Conservation (phyloP, 192 early-diverging fungal species). For the Coemansia sp. region DNA sequence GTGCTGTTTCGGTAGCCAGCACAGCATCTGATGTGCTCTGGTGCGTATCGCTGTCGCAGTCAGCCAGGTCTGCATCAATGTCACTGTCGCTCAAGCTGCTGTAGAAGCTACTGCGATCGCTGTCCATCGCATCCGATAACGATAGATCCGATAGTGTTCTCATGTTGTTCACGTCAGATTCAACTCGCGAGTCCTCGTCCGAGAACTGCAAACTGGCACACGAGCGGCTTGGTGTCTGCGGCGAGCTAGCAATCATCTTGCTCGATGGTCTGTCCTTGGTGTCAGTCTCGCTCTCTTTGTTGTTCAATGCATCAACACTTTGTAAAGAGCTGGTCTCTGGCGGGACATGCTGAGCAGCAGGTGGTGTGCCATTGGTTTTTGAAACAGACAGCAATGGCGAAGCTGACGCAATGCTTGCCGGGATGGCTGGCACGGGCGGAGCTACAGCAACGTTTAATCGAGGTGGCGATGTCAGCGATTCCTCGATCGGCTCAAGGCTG, state of each 20-base stretch:
- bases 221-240: conserved; percentile 25
- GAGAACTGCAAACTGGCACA: conserved; percentile 42
- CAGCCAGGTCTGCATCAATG: conserved; percentile 31
- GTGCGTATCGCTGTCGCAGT: conserved; percentile 23
- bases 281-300: neutral
- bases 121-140: conserved; percentile 35
- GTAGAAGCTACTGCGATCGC: conserved; percentile 46
- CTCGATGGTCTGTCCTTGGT: conserved; percentile 25
- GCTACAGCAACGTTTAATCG: neutral
- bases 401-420: neutral
- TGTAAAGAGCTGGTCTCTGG: neutral
- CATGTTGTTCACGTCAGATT: conserved; percentile 13
- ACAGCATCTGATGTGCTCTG: neutral
- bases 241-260: conserved; percentile 16
- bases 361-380: neutral
- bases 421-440: neutral
- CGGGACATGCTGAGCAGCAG: neutral
- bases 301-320: neutral
- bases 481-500: conserved; percentile 41
- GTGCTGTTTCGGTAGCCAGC: neutral
- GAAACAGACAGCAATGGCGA: neutral
- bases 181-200: conserved; percentile 20
- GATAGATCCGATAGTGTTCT: conserved; percentile 27
- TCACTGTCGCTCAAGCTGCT: conserved; percentile 43
- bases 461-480: conserved; percentile 28